Evolutionary conservation across 2,329 filamentous ascomycete species (phyloP), one percentile per base, ranked within the genome.

Genomic region (Gaeumannomyces tritici): DNA sequence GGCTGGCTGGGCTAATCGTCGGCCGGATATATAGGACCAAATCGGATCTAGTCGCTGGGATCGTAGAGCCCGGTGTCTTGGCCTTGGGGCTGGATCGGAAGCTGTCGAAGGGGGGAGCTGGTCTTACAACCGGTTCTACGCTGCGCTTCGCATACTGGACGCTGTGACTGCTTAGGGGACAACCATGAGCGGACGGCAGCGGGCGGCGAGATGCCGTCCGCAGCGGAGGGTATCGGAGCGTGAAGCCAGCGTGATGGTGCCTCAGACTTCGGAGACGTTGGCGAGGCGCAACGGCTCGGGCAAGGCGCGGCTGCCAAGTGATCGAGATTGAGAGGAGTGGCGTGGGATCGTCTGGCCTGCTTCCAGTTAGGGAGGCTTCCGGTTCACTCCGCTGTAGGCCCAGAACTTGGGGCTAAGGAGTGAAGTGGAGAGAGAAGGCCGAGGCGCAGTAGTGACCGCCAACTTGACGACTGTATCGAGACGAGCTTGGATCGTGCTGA

Each of bases 351-450:
- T 51, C 42, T n/a, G 18, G 57, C 57, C 31, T 59, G 57, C 42
- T 47, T 24, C 82, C 77, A 93, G 80, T 97, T 98, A 98, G 83
- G 93, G 93, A 76, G 95, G 93, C 80, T 96, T 93, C 83, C 92
- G 95, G 83, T 95, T 91, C 82, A 92, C 90, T 89, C 93, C 93
- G 83, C 88, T 88, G 78, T 93, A 93, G 87, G 96, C 92, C 92
- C 92, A 91, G 83, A 88, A 87, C 76, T 88, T 87, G 79, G 92
- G 93, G 83, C 91, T 91, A 77, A 93, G 88, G 81, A 96, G 90
- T 85, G 91, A 93, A 83, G 89, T 89, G 75, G 89, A 82, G 80
- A 89, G 88, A 77, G 87, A 88, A 76, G 89, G 85, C 79, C 84
- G 79, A 77, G 83, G 77, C 78, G 83, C 81, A 78, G 70, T 70